These are phyloP conservation scores for Durusdinium trenchii DNA, from an alignment of 73 alveolate genomes.

Conservation along the genomic window DNA sequence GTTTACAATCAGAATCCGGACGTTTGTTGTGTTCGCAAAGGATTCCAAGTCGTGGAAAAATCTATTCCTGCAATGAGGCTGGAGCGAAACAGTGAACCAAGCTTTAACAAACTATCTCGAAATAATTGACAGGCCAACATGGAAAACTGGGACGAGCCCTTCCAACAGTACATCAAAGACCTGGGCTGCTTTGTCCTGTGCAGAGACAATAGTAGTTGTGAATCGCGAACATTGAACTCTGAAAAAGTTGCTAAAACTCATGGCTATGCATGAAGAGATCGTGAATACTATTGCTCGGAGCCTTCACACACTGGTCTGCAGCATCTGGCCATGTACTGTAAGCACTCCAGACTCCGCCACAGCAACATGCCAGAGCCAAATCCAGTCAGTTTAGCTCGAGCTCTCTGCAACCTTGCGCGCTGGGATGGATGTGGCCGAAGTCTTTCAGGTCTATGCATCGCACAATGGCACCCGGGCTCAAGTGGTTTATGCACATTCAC, in stretches of 20 bases:
- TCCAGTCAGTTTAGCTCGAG: too few species aligned
- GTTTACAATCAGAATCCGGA: background rate
- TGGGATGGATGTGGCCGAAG: constrained; percentile 58
- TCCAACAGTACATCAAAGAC: constrained; percentile 81
- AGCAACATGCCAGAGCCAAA: too few species aligned
- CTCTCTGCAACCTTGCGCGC: too few species aligned
- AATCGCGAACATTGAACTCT: background rate
- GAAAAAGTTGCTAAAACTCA: background rate
- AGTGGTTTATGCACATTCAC: background rate
- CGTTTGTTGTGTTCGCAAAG: background rate
- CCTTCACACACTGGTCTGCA: too few species aligned
- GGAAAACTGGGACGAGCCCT: constrained; percentile 91
- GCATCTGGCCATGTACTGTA: too few species aligned
- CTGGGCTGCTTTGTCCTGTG: background rate
- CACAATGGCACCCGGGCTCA: constrained; percentile 42
- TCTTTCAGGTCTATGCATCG: constrained; percentile 64
- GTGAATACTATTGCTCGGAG: background rate
- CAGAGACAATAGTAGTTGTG: background rate
- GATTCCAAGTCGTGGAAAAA: constrained; percentile 91
- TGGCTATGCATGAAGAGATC: background rate
- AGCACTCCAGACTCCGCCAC: too few species aligned
- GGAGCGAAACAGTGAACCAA: background rate
- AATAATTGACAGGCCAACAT: constrained; percentile 70
- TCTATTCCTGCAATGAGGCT: constrained; percentile 93
- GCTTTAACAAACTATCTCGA: background rate